phyloP scores from a whole-genome alignment of 805 yeast species.

The Pachysolen tannophilus region DNA sequence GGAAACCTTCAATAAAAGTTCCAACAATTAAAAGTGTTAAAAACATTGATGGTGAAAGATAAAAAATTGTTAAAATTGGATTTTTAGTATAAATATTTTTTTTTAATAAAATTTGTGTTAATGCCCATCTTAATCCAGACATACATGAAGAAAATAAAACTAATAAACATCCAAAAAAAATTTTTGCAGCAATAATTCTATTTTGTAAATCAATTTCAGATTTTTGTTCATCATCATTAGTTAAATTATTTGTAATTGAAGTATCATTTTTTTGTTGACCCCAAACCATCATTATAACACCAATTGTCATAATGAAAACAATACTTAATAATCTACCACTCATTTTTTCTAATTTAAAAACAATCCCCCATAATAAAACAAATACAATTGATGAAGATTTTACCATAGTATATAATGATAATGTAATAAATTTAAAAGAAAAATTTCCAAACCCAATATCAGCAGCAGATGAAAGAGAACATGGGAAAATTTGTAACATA shows the following conservation, averaged over 20 bases:
- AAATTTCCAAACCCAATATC: conserved; percentile 92
- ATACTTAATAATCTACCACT: conserved; percentile 60
- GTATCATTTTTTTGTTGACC: conserved; percentile 30
- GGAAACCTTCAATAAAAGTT: conserved; percentile 59
- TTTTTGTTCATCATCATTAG: conserved; percentile 2
- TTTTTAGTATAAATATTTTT: conserved; percentile 52
- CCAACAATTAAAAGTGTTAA: conserved; percentile 55
- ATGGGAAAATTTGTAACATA: conserved; percentile 58
- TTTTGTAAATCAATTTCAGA: conserved; percentile 11
- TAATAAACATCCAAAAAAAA: conserved; percentile 54
- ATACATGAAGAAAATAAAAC: conserved; percentile 74
- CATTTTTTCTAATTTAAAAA: conserved; percentile 71
- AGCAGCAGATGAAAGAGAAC: conserved; percentile 82
- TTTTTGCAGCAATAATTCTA: conserved; percentile 10
- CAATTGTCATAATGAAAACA: conserved; percentile 70
- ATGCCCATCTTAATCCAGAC: conserved; percentile 92
- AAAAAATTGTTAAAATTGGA: conserved; percentile 78
- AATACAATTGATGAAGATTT: conserved; percentile 84
- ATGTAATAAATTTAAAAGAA: conserved; percentile 68
- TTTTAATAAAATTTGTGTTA: conserved; percentile 76
- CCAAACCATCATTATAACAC: conserved; percentile 84
- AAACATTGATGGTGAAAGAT: conserved; percentile 81
- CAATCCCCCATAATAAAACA: conserved; percentile 80
- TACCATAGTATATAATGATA: conserved; percentile 86
- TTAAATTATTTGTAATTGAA: no score